Base-by-base conservation (phyloP, 2,329 filamentous ascomycete genomes). In the Colletotrichum ledebouriae region DNA sequence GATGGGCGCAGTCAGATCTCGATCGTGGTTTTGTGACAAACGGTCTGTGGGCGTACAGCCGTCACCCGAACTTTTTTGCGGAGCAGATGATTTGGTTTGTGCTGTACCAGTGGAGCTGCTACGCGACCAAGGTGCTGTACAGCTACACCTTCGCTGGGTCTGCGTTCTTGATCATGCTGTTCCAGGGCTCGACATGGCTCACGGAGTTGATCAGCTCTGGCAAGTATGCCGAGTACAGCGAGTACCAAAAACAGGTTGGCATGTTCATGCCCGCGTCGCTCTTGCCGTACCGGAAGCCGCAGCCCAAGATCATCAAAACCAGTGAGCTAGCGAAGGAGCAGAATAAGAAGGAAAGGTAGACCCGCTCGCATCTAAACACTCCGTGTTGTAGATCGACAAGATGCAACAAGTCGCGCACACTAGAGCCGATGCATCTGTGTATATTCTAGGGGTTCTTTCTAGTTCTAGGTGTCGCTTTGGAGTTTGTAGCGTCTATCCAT, bases 31-130 rank as follows among this genome's bases (percentile, higher is more conserved):
- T 99, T 80, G 86, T 92, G 71, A 91, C 93, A 9, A 89, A 86
- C 4, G 96, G 96, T 0, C 84, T 99, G 7, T 99, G 93, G 91
- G 91, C 90, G 0, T 94, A 90, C 83, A 95, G 92, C 73, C 88
- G 96, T 52, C 97, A 99, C 78, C 96, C 96, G 55, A 99, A 99
- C 79, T 99, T 98, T 76, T 89, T 92, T 5, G 93, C 93, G 5
- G 96, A 99, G 80, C 96, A 98, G 81, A 84, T 89, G 34, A 89
- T 98, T 74, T 99, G 96, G 96, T 85, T 97, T 61, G 82, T 89
- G 9, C 80, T 98, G 59, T 98, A 98, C 79, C 88, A 93, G 75
- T 99, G 95, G 96, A 89, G 87, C 72, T 95, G 92, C 79, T 91
- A 89, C 76, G 87, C 90, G 62, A 92, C 90, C 37, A 86, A 89